These are phyloP conservation scores for Ilex aquifolium DNA, from an alignment of 257 asterid species.

Conservation along the genomic window DNA sequence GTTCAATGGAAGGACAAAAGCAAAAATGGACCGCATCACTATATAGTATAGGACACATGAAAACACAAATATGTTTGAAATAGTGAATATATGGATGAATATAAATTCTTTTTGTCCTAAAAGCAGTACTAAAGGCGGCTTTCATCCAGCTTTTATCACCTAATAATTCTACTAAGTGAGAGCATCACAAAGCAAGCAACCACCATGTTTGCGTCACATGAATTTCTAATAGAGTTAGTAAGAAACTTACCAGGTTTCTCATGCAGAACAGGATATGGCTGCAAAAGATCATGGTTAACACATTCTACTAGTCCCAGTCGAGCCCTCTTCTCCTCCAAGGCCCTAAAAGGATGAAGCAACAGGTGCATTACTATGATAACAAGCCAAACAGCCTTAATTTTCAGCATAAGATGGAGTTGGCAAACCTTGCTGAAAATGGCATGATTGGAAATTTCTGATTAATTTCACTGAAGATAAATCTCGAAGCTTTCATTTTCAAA, in stretches of 20 bases:
- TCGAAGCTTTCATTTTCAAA: conserved; percentile 87
- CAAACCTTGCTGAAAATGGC: conserved; percentile 79
- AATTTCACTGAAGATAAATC: conserved; percentile 86
- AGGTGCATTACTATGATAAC: neutral
- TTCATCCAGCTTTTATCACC: too few species aligned
- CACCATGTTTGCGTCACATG: too few species aligned
- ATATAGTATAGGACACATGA: too few species aligned
- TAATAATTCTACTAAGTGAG: too few species aligned
- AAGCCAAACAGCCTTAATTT: neutral
- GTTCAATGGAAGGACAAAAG: too few species aligned
- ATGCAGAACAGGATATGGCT: conserved; percentile 91
- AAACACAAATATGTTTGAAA: too few species aligned
- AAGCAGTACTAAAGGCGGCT: too few species aligned
- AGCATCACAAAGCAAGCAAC: too few species aligned
- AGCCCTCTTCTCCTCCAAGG: conserved; percentile 94
- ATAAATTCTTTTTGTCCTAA: too few species aligned
- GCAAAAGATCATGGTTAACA: conserved; percentile 85
- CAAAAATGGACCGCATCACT: too few species aligned
- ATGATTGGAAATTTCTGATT: conserved; percentile 79
- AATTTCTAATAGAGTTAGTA: too few species aligned
- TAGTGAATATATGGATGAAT: too few species aligned
- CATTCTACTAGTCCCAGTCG: conserved; percentile 87
- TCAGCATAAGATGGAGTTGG: neutral
- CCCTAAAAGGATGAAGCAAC: conserved; percentile 38
- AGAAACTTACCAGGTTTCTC: conserved; percentile 72